Conservation (phyloP, 2,329 filamentous ascomycete species). For the Fusarium zealandicum region DNA sequence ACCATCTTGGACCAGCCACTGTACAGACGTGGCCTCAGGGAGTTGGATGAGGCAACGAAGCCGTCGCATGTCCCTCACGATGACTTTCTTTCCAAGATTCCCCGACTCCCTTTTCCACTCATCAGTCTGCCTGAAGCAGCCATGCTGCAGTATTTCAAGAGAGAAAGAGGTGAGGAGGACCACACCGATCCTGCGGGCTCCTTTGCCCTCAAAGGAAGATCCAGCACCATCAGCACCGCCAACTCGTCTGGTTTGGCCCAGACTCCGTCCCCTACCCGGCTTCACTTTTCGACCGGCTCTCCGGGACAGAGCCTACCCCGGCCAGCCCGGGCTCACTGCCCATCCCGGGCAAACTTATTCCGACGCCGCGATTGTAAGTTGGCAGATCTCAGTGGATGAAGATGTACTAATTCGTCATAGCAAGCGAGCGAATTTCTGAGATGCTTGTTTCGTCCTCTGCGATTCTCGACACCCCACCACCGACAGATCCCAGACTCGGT, state of each 20-base stretch:
- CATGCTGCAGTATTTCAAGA: constrained; percentile 44
- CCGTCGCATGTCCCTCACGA: constrained; percentile 33
- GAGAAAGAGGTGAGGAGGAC: constrained; percentile 48
- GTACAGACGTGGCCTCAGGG: constrained; percentile 26
- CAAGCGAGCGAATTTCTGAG: constrained; percentile 33
- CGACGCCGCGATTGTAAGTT: constrained; percentile 32
- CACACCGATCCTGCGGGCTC: constrained; percentile 44
- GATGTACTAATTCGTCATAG: constrained; percentile 19
- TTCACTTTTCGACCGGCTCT: constrained; percentile 12
- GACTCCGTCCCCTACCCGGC: constrained; percentile 39
- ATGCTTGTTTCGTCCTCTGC: constrained; percentile 39
- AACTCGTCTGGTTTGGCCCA: constrained; percentile 37
- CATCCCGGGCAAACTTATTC: constrained; percentile 9
- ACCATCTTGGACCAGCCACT: constrained; percentile 39
- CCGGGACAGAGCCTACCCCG: constrained; percentile 1
- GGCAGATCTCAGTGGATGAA: background rate
- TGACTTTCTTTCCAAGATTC: constrained; percentile 35
- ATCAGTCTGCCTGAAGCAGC: constrained; percentile 50
- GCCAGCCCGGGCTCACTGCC: constrained; percentile 30
- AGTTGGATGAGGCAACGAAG: constrained; percentile 9
- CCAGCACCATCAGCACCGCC: constrained; percentile 44
- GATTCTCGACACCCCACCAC: constrained; percentile 33
- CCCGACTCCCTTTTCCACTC: constrained; percentile 47
- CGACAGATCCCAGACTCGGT: constrained; percentile 10
- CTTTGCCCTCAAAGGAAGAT: constrained; percentile 39